phyloP scores from a whole-genome alignment of 331 rosid species.

The Quercus lobata region DNA sequence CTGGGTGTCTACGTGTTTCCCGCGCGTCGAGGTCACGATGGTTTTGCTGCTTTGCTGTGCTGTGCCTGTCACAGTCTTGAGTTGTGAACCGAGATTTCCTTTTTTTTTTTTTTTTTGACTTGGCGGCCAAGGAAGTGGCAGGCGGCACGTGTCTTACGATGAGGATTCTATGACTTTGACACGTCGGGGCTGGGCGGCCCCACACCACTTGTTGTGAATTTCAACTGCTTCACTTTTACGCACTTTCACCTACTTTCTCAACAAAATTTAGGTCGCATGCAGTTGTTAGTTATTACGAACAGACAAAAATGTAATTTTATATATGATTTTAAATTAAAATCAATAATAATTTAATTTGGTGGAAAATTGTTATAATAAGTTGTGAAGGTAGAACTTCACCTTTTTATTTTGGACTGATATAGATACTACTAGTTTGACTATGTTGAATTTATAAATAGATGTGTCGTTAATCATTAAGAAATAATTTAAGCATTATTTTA shows the following conservation, averaged over 20 bases:
- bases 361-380: too few relatives aligned
- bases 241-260: rapidly evolving
- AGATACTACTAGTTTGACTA: too few relatives aligned
- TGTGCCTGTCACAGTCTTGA: too few relatives aligned
- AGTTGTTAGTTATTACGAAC: rapidly evolving
- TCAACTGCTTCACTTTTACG: too few relatives aligned
- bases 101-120: slow-evolving; percentile 18
- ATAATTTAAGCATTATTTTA: too few relatives aligned
- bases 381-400: too few relatives aligned
- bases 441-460: too few relatives aligned
- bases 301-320: too few relatives aligned
- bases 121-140: slow-evolving; percentile 29
- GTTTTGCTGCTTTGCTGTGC: background rate
- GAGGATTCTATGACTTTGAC: background rate
- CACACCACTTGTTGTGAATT: too few relatives aligned
- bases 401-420: too few relatives aligned
- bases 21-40: background rate
- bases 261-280: rapidly evolving
- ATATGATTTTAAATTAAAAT: rapidly evolving
- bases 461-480: rapidly evolving
- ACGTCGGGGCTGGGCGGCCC: background rate
- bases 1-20: background rate
- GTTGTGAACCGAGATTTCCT: background rate
- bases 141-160: slow-evolving; percentile 17
- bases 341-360: too few relatives aligned